These are phyloP conservation scores for Schizosaccharomyces cryophilus DNA, from an alignment of 805 yeast genomes.

Conservation along the genomic window DNA sequence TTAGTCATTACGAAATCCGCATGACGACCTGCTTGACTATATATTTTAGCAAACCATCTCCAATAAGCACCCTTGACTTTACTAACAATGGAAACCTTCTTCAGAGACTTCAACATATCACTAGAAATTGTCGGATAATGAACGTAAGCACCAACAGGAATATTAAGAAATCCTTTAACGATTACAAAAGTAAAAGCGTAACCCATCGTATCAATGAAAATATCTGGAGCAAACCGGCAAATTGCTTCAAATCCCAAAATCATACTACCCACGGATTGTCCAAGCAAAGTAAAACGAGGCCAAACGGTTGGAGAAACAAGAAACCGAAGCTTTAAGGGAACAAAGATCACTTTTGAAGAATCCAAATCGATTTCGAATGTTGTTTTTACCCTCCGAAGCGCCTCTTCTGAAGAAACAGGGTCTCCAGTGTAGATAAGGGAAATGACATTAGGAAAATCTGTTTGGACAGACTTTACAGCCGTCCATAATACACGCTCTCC, in stretches of 20 bases:
- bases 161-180: conserved; percentile 27
- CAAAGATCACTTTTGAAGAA: conserved; percentile 29
- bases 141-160: conserved; percentile 72
- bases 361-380: conserved; percentile 26
- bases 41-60: conserved; percentile 36
- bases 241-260: conserved; percentile 49
- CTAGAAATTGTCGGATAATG: conserved; percentile 80
- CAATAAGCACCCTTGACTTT: conserved; percentile 38
- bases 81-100: conserved; percentile 12
- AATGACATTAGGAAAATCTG: conserved; percentile 23
- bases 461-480: conserved; percentile 51
- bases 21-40: conserved; percentile 40
- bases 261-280: conserved; percentile 68
- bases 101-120: conserved; percentile 56
- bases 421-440: conserved; percentile 57
- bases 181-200: conserved; percentile 67
- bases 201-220: conserved; percentile 90
- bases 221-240: conserved; percentile 44
- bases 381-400: conserved; percentile 18
- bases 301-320: conserved; percentile 48
- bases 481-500: conserved; percentile 95
- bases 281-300: conserved; percentile 58
- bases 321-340: conserved; percentile 30
- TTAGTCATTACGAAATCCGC: conserved; percentile 48
- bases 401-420: conserved; percentile 14